These are phyloP conservation scores for Herpetospermum pedunculosum DNA, from an alignment of 306 rosid genomes.

Conservation along the genomic window DNA sequence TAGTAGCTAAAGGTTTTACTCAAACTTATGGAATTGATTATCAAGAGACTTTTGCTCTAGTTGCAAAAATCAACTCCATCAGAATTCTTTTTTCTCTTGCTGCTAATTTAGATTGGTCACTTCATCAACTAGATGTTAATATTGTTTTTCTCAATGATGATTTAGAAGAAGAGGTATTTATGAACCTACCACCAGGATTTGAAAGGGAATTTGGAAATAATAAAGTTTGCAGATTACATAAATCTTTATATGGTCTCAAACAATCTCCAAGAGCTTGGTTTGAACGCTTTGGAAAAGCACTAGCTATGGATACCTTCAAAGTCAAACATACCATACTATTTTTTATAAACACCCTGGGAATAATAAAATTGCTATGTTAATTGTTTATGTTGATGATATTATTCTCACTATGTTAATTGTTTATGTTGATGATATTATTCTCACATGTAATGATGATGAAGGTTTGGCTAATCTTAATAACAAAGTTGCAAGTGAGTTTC, in stretches of 20 bases:
- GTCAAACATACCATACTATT: neutral
- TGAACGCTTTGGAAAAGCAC: neutral
- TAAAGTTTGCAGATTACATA: neutral
- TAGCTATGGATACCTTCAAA: neutral
- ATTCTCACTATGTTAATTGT: neutral
- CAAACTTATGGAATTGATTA: neutral
- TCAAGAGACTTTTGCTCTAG: neutral
- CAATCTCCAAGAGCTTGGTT: neutral
- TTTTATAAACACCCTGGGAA: neutral
- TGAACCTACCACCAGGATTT: neutral
- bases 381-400: neutral
- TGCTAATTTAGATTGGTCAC: neutral
- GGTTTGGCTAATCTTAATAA: too few relatives aligned
- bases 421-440: neutral
- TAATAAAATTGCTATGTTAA: too few relatives aligned
- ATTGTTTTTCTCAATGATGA: neutral
- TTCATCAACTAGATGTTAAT: neutral
- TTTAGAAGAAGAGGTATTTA: neutral
- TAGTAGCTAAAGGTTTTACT: neutral
- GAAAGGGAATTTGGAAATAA: neutral
- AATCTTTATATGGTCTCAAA: neutral
- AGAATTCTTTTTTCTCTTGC: neutral
- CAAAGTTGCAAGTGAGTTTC: neutral
- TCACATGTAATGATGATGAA: neutral
- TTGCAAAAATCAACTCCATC: neutral